These are phyloP conservation scores for Telopea speciosissima DNA, from an alignment of 177 flowering plant species.

Conservation along the genomic window DNA sequence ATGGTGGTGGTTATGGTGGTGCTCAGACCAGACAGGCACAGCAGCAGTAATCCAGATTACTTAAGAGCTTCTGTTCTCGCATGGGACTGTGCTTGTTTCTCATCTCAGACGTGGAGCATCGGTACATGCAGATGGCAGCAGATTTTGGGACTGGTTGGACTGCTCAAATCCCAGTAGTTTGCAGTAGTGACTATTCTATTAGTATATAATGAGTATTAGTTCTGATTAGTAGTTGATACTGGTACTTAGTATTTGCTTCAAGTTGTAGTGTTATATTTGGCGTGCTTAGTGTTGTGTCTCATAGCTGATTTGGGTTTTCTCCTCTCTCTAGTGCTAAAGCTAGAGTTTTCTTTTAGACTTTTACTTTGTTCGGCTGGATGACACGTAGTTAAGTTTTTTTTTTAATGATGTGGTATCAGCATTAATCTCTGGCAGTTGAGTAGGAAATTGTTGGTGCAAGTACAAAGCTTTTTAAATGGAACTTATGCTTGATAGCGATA, in stretches of 20 bases:
- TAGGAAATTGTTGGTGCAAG: not conserved
- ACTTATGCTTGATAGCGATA: constrained; percentile 17
- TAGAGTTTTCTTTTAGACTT: constrained; percentile 22
- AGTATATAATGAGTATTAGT: constrained; percentile 44
- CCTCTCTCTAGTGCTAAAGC: constrained; percentile 33
- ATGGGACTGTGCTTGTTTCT: constrained; percentile 14
- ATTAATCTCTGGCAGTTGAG: constrained; percentile 10
- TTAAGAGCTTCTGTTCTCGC: not conserved
- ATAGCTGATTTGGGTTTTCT: constrained; percentile 25
- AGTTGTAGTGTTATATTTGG: constrained; percentile 50
- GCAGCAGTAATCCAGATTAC: constrained; percentile 43
- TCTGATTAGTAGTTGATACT: constrained; percentile 30
- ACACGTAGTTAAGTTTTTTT: constrained; percentile 9
- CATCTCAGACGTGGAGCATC: constrained; percentile 13
- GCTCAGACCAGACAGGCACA: constrained; percentile 60
- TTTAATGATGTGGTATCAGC: constrained; percentile 8
- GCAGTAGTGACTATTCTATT: constrained; percentile 47
- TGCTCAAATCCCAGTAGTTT: constrained; percentile 58
- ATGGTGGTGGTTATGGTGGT: constrained; percentile 49
- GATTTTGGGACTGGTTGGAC: constrained; percentile 64
- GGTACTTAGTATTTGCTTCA: constrained; percentile 26
- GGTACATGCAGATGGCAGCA: constrained; percentile 24
- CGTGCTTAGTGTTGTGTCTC: constrained; percentile 36
- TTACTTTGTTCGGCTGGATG: constrained; percentile 16
- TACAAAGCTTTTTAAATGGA: constrained; percentile 6